phyloP scores from a whole-genome alignment of 1,139 yeast genomes.

The Pichia sp. region DNA sequence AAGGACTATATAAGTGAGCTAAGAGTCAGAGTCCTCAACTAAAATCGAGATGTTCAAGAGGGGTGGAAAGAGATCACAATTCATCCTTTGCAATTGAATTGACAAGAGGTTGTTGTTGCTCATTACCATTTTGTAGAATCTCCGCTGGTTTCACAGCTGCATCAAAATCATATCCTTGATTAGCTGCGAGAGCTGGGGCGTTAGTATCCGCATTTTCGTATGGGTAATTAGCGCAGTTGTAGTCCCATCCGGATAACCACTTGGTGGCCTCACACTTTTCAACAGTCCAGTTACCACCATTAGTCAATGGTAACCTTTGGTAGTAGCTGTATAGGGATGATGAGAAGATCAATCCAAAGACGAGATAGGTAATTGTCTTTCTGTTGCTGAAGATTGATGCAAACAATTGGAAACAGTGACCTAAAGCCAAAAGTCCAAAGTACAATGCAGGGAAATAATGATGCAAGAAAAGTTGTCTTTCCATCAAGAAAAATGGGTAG shows the following conservation, averaged over 20 bases:
- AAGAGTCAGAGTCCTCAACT: too few species aligned
- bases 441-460: conserved; percentile 90
- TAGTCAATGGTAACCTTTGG: conserved; percentile 65
- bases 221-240: conserved; percentile 61
- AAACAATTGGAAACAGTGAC: conserved; percentile 71
- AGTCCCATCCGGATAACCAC: conserved; percentile 72
- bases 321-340: conserved; percentile 50
- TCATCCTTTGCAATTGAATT: conserved; percentile 12
- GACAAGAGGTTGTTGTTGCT: neutral
- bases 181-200: conserved; percentile 10
- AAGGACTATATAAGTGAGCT: too few species aligned
- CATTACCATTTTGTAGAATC: conserved; percentile 1
- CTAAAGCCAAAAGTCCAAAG: conserved; percentile 79
- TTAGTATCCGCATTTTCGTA: conserved; percentile 14
- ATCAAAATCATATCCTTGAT: conserved; percentile 17
- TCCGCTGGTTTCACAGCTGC: conserved; percentile 17
- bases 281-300: conserved; percentile 80
- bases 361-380: conserved; percentile 35
- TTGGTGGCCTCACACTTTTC: conserved; percentile 55
- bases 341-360: conserved; percentile 43
- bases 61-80: conserved; percentile 8
- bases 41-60: too few species aligned
- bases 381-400: conserved; percentile 42
- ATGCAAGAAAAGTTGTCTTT: conserved; percentile 86
- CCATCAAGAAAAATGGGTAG: conserved; percentile 87